These are phyloP conservation scores for Geosmithia morbida DNA, from an alignment of 2,329 filamentous ascomycete species.

Conservation along the genomic window DNA sequence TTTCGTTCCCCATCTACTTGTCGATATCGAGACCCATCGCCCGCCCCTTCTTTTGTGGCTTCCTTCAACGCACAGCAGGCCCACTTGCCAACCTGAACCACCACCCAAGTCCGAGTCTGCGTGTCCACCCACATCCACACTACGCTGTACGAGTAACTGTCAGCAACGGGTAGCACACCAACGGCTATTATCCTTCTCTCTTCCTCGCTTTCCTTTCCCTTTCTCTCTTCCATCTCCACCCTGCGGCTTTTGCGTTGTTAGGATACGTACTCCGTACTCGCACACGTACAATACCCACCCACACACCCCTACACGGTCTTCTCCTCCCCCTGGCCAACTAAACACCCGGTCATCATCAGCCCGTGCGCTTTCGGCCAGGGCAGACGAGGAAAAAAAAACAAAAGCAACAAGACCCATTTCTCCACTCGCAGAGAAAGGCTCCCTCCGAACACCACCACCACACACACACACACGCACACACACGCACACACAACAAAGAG, in stretches of 20 bases:
- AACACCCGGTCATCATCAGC: not conserved
- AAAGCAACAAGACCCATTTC: constrained; percentile 24
- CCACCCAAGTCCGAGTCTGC: not conserved
- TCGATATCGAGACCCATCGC: constrained; percentile 2
- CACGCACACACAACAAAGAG: constrained; percentile 10
- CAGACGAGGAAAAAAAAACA: constrained; percentile 22
- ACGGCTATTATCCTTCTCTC: not conserved
- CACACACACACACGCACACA: not conserved
- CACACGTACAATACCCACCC: not conserved
- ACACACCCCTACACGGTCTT: not conserved
- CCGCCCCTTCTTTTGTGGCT: constrained; percentile 3
- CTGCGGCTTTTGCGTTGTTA: constrained; percentile 8
- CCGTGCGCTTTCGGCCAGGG: constrained; percentile 1
- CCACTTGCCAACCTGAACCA: constrained; percentile 4
- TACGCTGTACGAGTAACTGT: not conserved
- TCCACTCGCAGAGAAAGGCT: constrained; percentile 28
- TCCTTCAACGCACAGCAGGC: constrained; percentile 2
- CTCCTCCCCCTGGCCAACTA: not conserved
- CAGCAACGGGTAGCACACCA: not conserved
- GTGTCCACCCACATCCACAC: not conserved
- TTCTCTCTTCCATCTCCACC: not conserved
- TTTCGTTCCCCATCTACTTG: not conserved
- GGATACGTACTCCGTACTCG: not conserved
- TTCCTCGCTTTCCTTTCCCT: not conserved
- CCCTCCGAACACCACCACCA: constrained; percentile 28